Evolutionary conservation across 768 basidiomycete genomes (phyloP).

Genomic region (Naganishia onofrii): DNA sequence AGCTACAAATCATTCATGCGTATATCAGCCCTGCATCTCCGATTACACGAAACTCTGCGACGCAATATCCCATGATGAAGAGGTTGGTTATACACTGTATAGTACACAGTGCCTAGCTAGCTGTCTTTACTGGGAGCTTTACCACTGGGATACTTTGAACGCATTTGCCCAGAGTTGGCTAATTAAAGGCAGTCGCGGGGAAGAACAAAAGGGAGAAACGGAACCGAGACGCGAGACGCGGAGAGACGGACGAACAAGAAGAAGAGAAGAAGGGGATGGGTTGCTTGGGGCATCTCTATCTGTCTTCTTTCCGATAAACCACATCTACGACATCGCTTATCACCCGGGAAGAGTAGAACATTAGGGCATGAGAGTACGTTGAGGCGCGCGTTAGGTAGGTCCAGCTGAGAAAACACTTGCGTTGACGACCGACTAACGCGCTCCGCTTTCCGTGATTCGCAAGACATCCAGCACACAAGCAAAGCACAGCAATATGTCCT

Average conservation of each 20-base stretch:
- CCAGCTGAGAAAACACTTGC: too few species aligned
- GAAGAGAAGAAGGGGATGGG: neutral
- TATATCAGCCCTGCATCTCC: too few species aligned
- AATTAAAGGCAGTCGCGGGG: neutral
- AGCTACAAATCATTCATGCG: slow-evolving; percentile 57
- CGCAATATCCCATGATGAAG: too few species aligned
- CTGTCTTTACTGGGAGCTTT: too few species aligned
- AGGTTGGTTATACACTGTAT: too few species aligned
- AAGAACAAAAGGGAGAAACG: slow-evolving; percentile 2
- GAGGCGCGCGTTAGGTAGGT: too few species aligned
- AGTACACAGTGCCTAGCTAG: too few species aligned
- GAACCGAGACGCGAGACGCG: neutral
- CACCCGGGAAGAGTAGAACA: too few species aligned
- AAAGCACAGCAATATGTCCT: neutral
- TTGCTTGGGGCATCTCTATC: neutral
- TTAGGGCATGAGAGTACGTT: too few species aligned
- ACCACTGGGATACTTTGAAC: too few species aligned
- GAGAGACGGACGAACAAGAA: neutral
- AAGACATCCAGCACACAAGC: neutral
- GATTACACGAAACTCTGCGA: too few species aligned
- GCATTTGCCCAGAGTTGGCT: neutral
- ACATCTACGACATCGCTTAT: too few species aligned
- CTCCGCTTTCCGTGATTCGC: neutral
- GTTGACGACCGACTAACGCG: neutral
- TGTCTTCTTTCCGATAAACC: neutral